Evolutionary conservation across 768 basidiomycete genomes (phyloP), one percentile per base, ranked within the genome.

Genomic region (Plicaturopsis crispa): DNA sequence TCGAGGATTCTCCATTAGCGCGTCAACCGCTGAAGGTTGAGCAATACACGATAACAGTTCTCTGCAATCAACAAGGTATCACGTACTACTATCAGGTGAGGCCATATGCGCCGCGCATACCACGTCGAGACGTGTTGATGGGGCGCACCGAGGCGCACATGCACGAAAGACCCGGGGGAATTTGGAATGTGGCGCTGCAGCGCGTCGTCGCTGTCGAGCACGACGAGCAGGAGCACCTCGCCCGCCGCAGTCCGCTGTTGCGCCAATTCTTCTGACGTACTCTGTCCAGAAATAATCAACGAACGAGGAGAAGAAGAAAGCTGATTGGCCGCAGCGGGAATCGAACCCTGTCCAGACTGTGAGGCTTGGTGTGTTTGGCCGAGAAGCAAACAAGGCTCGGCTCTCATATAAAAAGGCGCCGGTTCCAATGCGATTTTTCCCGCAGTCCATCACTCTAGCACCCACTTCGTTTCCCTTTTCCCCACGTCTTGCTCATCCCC

Each of bases 401-500:
- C 47, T 61, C 55, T 61, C 61, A 59, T 41, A 36, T 17, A 11
- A 18, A 33, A 28, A 23, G 22, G 30, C 36, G 41, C 44, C 54
- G 48, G 39, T 51, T 36, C 36, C 42, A 30, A 31, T 45, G 26
- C 47, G 38, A 38, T 46, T 49, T 45, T n/a, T 44, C 40, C 46
- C 46, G 39, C 43, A 47, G 48, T 53, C 48, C 53, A 50, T 50
- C 45, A 48, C 58, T 47, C 47, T 48, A 49, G 40, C 48, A 45
- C 43, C 41, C 43, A 45, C 38, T 49, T 54, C 44, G 46, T 22
- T 43, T 34, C 31, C 31, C 21, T 45, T 34, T 43, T 31, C 26
- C 14, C 26, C 26, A 28, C 26, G 26, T 8, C 26, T 8, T 28
- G 10, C 26, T 8, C 26, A 14, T 28, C 14, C 33, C 44, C 54